phyloP scores from a whole-genome alignment of 495 filamentous ascomycete genomes.

The Aeminium ludgeri region DNA sequence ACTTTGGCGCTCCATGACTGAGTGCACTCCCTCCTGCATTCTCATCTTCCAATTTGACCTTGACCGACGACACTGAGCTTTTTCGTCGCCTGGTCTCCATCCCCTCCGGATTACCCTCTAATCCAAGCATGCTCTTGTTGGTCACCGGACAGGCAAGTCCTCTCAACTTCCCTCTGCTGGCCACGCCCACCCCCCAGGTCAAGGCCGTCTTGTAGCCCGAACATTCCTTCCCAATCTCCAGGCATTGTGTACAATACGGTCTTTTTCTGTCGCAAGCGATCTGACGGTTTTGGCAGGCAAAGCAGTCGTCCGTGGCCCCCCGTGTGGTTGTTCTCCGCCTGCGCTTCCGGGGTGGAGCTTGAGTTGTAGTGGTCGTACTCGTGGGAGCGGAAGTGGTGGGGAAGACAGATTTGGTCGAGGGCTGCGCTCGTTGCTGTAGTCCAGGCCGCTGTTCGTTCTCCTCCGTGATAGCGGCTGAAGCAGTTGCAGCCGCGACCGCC shows the following conservation, averaged over 20 bases:
- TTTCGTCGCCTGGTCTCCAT: slow-evolving; percentile 5
- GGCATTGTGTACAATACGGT: slow-evolving; percentile 89
- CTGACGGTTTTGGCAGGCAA: slow-evolving; percentile 70
- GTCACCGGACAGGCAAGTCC: slow-evolving; percentile 75
- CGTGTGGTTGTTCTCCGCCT: slow-evolving; percentile 75
- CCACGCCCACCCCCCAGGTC: slow-evolving; percentile 95
- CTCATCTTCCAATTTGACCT: slow-evolving; percentile 5
- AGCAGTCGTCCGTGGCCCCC: slow-evolving; percentile 89
- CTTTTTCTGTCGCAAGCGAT: slow-evolving; percentile 79
- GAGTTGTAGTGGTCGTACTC: too few species aligned
- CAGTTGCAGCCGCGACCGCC: too few species aligned
- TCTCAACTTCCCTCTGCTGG: slow-evolving; percentile 86
- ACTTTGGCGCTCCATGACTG: too few species aligned
- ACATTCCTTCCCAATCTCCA: slow-evolving; percentile 83
- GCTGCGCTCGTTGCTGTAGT: background rate
- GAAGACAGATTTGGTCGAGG: background rate
- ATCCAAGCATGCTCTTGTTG: too few species aligned
- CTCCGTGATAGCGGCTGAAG: too few species aligned
- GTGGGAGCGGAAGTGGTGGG: too few species aligned
- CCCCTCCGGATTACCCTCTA: too few species aligned
- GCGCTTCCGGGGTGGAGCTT: slow-evolving; percentile 51
- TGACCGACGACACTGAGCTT: slow-evolving; percentile 9
- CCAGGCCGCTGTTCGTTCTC: too few species aligned
- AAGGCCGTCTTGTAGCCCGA: slow-evolving; percentile 93
- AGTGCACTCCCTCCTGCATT: too few species aligned